phyloP scores from a whole-genome alignment of 768 basidiomycete genomes.

The Suillus hirtellus region DNA sequence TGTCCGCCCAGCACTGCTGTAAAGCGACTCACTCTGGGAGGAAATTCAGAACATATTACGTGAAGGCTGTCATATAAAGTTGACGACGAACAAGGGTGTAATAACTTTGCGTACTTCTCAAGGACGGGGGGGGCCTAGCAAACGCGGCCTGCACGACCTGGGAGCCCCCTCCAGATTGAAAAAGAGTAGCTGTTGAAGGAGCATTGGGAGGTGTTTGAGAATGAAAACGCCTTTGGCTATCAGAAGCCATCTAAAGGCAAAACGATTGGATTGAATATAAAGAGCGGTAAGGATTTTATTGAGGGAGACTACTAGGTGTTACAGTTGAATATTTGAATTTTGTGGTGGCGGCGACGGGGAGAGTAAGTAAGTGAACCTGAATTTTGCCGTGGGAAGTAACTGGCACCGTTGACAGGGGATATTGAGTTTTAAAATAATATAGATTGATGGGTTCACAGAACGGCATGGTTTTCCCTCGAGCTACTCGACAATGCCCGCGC shows the following conservation, averaged over 20 bases:
- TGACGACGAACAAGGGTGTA: conserved; percentile 40
- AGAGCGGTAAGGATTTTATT: conserved; percentile 15
- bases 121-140: conserved; percentile 37
- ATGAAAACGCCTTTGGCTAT: conserved; percentile 44
- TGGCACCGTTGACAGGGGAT: not conserved
- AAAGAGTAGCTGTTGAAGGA: conserved; percentile 54
- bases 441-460: not conserved
- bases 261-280: conserved; percentile 21
- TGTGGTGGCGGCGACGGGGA: not conserved
- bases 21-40: conserved; percentile 43
- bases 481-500: conserved; percentile 31
- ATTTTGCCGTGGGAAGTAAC: conserved; percentile 6
- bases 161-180: conserved; percentile 35
- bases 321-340: conserved; percentile 7
- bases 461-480: not conserved
- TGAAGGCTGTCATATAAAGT: not conserved
- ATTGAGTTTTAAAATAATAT: not conserved
- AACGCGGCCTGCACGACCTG: conserved; percentile 45
- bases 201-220: conserved; percentile 41
- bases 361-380: not conserved
- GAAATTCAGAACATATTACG: conserved; percentile 2
- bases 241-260: conserved; percentile 27
- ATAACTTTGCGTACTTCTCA: conserved; percentile 41
- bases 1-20: conserved; percentile 34
- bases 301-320: conserved; percentile 10